Conservation (phyloP, 345 rosid genomes). For the Eucalyptus cloeziana region DNA sequence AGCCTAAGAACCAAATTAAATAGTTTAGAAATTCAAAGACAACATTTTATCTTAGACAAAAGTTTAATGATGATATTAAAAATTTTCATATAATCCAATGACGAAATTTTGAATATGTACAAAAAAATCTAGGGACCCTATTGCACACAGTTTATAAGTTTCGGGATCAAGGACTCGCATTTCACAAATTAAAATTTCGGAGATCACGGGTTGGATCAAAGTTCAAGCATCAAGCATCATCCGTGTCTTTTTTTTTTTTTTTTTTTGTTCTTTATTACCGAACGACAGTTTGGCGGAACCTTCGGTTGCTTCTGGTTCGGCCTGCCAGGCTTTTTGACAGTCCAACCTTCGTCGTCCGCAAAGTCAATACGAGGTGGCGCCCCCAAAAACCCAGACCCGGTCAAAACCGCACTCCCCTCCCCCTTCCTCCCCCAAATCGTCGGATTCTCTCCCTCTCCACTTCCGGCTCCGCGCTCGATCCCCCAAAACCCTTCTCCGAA, state of each 20-base stretch:
- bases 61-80: rapidly evolving
- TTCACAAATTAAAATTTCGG: neutral
- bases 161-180: too few species aligned
- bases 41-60: too few species aligned
- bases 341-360: neutral
- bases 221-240: too few species aligned
- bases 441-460: neutral
- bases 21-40: too few species aligned
- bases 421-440: neutral
- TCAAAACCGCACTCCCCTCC: neutral
- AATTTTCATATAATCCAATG: too few species aligned
- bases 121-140: too few species aligned
- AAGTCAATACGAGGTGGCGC: neutral
- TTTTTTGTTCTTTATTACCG: neutral
- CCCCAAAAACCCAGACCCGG: neutral
- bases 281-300: neutral
- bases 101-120: too few species aligned
- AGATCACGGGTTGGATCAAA: too few species aligned
- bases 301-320: neutral
- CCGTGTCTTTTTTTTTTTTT: too few species aligned
- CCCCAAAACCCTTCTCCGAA: neutral
- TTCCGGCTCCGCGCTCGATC: neutral
- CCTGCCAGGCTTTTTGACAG: neutral
- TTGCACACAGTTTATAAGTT: too few species aligned
- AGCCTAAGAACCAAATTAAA: too few species aligned